A percentile compares a stretch with the other conserved stretches of the same genome.
These are phyloP conservation scores for Arachis stenosperma DNA, from an alignment of 306 rosid species.

Conservation along the genomic window DNA sequence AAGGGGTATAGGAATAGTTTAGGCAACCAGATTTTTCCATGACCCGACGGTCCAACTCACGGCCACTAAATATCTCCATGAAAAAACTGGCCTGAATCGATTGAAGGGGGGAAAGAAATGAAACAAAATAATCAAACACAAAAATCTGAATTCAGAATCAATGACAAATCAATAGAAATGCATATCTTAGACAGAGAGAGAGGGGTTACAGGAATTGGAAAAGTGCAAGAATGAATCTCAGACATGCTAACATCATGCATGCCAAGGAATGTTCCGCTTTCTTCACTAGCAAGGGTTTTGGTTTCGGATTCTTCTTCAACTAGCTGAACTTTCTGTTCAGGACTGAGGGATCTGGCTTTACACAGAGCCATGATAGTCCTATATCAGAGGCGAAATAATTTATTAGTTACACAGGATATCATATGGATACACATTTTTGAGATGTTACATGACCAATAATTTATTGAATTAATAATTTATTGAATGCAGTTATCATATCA, in stretches of 20 bases:
- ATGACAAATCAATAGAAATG: slow-evolving; percentile 7
- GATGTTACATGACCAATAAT: slow-evolving; percentile 7
- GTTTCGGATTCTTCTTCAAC: slow-evolving; percentile 84
- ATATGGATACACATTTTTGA: slow-evolving; percentile 2
- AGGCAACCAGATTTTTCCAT: slow-evolving; percentile 89
- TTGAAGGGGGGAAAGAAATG: slow-evolving; percentile 36
- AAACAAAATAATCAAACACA: slow-evolving; percentile 21
- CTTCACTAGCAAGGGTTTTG: slow-evolving; percentile 72
- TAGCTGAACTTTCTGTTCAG: slow-evolving; percentile 88
- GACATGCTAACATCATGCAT: slow-evolving; percentile 84
- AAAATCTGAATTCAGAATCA: not conserved
- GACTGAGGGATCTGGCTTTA: slow-evolving; percentile 96
- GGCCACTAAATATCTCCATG: slow-evolving; percentile 81
- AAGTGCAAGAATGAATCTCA: slow-evolving; percentile 68
- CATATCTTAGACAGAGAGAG: slow-evolving; percentile 10
- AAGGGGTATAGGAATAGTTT: slow-evolving; percentile 79
- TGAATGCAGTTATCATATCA: slow-evolving; percentile 5
- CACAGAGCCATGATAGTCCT: slow-evolving; percentile 98
- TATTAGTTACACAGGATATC: slow-evolving; percentile 38
- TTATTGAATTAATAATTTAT: not conserved
- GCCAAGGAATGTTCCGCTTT: slow-evolving; percentile 72
- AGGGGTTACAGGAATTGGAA: slow-evolving; percentile 70
- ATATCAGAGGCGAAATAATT: slow-evolving; percentile 45
- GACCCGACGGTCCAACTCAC: slow-evolving; percentile 74
- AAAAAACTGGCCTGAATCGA: slow-evolving; percentile 64